Evolutionary conservation across 257 asterid species (phyloP).

Genomic region (Cordia subcordata): DNA sequence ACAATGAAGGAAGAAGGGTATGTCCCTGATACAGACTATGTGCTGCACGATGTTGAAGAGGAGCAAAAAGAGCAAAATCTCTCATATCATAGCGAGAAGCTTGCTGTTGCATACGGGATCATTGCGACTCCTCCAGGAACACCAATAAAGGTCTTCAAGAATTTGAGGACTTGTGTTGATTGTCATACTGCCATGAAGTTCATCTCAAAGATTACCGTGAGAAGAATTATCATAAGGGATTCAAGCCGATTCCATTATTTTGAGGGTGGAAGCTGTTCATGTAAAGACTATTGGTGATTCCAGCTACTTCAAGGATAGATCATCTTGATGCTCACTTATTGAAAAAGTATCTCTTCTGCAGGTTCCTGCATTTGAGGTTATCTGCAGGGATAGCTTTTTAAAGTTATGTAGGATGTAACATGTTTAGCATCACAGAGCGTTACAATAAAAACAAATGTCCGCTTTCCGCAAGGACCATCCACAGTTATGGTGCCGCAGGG

Average conservation of each 20-base stretch:
- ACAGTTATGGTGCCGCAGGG: no score
- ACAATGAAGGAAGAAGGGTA: constrained; percentile 73
- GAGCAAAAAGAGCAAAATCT: constrained; percentile 68
- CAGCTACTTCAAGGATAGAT: not conserved
- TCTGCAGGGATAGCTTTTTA: no score
- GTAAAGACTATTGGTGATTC: constrained; percentile 42
- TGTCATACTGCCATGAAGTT: constrained; percentile 73
- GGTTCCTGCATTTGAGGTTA: no score
- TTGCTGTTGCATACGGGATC: constrained; percentile 70
- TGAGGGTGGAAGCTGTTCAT: constrained; percentile 61
- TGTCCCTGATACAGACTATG: constrained; percentile 48
- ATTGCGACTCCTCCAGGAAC: constrained; percentile 46
- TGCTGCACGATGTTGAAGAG: constrained; percentile 77
- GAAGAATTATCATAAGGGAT: constrained; percentile 55
- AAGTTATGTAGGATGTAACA: no score
- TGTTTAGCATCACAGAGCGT: no score
- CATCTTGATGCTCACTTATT: no score
- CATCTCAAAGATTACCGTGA: constrained; percentile 48
- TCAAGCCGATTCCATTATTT: constrained; percentile 65
- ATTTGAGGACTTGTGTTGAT: constrained; percentile 70
- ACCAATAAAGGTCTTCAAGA: constrained; percentile 70
- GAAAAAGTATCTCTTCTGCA: no score
- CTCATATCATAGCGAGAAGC: constrained; percentile 63
- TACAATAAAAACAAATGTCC: no score
- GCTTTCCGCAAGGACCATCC: no score